Percentiles rank a stretch among this genome's conserved stretches.
Conservation (phyloP, 306 rosid genomes). For the Crataegus laevigata region DNA sequence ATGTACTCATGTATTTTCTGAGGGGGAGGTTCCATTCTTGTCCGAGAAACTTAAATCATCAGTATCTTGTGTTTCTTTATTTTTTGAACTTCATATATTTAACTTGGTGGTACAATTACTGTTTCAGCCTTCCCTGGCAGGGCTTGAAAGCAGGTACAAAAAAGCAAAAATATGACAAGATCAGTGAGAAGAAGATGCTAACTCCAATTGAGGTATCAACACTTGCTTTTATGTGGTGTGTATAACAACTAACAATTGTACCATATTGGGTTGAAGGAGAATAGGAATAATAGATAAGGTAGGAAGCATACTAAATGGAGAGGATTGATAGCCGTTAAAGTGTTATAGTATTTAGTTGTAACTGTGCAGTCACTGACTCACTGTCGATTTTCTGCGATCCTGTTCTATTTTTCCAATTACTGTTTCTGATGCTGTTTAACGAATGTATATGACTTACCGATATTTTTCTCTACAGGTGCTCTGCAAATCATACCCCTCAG, state of each 20-base stretch:
- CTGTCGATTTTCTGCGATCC: neutral
- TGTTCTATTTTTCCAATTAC: neutral
- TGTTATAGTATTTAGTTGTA: neutral
- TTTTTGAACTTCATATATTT: slow-evolving; percentile 3
- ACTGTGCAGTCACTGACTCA: neutral
- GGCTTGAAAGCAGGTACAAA: slow-evolving; percentile 93
- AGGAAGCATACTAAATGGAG: neutral
- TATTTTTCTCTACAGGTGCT: slow-evolving; percentile 43
- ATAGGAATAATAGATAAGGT: neutral
- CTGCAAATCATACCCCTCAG: slow-evolving; percentile 79
- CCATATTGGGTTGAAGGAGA: neutral
- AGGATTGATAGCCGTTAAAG: neutral
- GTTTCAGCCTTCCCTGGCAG: slow-evolving; percentile 97
- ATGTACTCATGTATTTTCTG: slow-evolving; percentile 91
- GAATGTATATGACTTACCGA: neutral
- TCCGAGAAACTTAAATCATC: neutral
- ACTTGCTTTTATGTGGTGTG: slow-evolving; percentile 15
- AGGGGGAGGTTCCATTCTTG: slow-evolving; percentile 75
- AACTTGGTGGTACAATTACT: slow-evolving; percentile 17
- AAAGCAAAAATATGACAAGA: slow-evolving; percentile 94
- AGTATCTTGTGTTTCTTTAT: neutral
- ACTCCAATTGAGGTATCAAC: slow-evolving; percentile 83
- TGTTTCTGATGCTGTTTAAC: neutral
- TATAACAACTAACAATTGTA: neutral
- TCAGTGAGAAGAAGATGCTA: slow-evolving; percentile 96